Evolutionary conservation across 352 stramenopile species (phyloP).

Genomic region (Globisporangium acanthophoron): DNA sequence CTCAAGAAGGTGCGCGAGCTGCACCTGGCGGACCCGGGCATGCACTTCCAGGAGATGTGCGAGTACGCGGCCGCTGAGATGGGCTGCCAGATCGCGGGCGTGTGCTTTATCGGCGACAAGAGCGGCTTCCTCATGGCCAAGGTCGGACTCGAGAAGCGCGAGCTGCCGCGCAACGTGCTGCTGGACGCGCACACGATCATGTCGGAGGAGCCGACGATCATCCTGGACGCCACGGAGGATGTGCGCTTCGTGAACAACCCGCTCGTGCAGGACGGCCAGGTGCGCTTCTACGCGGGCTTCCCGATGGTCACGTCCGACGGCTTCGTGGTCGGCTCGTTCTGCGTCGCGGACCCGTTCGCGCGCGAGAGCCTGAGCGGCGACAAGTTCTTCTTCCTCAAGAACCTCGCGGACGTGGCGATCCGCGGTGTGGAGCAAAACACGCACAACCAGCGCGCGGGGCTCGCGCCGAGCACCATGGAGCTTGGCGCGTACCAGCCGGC

Average conservation of each 20-base stretch:
- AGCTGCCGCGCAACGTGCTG: slow-evolving; percentile 72
- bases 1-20: slow-evolving; percentile 70
- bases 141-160: slow-evolving; percentile 67
- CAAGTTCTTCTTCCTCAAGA: slow-evolving; percentile 82
- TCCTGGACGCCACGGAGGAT: slow-evolving; percentile 78
- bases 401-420: slow-evolving; percentile 72
- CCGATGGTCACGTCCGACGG: slow-evolving; percentile 68
- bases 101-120: slow-evolving; percentile 85
- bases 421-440: slow-evolving; percentile 81
- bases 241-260: slow-evolving; percentile 78
- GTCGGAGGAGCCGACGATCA: slow-evolving; percentile 62
- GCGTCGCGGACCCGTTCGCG: slow-evolving; percentile 69
- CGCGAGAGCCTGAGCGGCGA: slow-evolving; percentile 67
- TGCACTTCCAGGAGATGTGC: slow-evolving; percentile 86
- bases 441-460: slow-evolving; percentile 24
- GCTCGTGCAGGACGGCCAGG: slow-evolving; percentile 60
- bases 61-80: slow-evolving; percentile 78
- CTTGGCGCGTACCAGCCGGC: slow-evolving; percentile 24
- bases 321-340: slow-evolving; percentile 64
- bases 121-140: slow-evolving; percentile 82
- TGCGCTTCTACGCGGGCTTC: slow-evolving; percentile 83
- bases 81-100: slow-evolving; percentile 73
- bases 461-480: slow-evolving; percentile 12
- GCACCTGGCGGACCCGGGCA: slow-evolving; percentile 66
- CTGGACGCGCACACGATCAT: slow-evolving; percentile 82